Conservation (phyloP, 1,284 basidiomycete genomes). For the Pyrrhoderma lamaoense region DNA sequence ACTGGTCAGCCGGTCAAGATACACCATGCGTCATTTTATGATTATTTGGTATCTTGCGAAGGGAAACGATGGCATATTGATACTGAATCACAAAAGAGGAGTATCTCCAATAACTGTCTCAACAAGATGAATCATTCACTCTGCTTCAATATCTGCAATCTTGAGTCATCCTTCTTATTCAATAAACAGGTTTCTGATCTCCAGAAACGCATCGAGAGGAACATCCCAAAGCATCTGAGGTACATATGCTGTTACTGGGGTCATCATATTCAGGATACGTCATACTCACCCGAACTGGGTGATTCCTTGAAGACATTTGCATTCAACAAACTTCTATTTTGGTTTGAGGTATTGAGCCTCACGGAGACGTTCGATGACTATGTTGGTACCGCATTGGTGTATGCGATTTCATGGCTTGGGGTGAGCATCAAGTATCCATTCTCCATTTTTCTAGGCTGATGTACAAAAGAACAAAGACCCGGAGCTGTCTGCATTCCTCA, state of each 20-base stretch:
- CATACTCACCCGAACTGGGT: conserved; percentile 6
- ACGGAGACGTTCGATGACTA: conserved; percentile 4
- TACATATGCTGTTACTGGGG: conserved; percentile 5
- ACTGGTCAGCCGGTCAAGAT: not conserved
- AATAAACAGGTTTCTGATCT: conserved; percentile 7
- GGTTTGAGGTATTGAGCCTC: conserved; percentile 27
- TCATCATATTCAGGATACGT: not conserved
- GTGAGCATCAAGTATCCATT: not conserved
- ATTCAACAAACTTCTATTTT: conserved; percentile 21
- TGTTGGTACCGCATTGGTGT: not conserved
- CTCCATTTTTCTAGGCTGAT: too few relatives aligned
- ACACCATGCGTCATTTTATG: conserved; percentile 3
- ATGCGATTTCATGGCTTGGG: not conserved
- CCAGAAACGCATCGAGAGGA: not conserved
- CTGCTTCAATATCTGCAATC: conserved; percentile 3
- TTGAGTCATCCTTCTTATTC: not conserved
- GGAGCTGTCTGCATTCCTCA: not conserved
- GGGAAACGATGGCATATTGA: conserved; percentile 1
- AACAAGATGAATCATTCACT: not conserved
- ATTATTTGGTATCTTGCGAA: not conserved
- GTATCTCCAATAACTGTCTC: not conserved
- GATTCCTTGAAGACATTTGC: conserved; percentile 17
- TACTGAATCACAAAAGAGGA: not conserved
- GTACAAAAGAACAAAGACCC: not conserved
- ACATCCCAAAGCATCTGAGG: not conserved